Evolutionary conservation across 169 alveolate species (phyloP).

Genomic region (Plasmodium chabaudi): DNA sequence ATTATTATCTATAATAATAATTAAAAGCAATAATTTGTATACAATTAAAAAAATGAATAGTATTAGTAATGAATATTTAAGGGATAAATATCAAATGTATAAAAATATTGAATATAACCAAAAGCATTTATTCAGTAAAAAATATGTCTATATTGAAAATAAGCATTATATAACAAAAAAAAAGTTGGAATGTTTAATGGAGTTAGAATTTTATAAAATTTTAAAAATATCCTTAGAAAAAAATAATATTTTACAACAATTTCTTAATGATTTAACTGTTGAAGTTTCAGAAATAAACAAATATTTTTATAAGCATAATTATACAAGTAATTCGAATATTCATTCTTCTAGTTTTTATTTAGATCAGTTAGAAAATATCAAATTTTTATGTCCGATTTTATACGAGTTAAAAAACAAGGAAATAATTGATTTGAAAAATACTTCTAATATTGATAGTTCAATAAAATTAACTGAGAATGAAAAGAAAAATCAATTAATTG

Average conservation of each 20-base stretch:
- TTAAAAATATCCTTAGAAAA: slow-evolving; percentile 32
- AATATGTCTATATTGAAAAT: slow-evolving; percentile 36
- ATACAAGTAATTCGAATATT: slow-evolving; percentile 58
- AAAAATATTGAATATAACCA: slow-evolving; percentile 57
- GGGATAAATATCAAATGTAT: slow-evolving; percentile 6
- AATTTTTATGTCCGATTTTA: slow-evolving; percentile 45
- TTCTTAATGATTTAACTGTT: slow-evolving; percentile 36
- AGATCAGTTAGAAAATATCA: slow-evolving; percentile 30
- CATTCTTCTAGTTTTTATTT: slow-evolving; percentile 50
- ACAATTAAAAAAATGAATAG: slow-evolving; percentile 32
- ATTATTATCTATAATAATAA: slow-evolving; percentile 38
- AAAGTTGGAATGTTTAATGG: slow-evolving; percentile 45
- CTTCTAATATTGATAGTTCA: slow-evolving; percentile 29
- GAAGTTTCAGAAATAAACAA: slow-evolving; percentile 30
- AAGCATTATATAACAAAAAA: slow-evolving; percentile 55
- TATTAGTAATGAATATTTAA: slow-evolving; percentile 17
- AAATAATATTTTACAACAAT: slow-evolving; percentile 27
- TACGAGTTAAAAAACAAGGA: slow-evolving; percentile 33
- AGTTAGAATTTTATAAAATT: slow-evolving; percentile 35
- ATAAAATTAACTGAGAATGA: slow-evolving; percentile 26
- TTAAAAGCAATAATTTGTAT: slow-evolving; percentile 56
- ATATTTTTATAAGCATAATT: slow-evolving; percentile 29
- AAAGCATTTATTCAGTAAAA: slow-evolving; percentile 29
- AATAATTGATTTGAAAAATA: slow-evolving; percentile 14
- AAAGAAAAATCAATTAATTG: background rate